phyloP scores from a whole-genome alignment of 805 yeast species.

The Wickerhamiella brachini region DNA sequence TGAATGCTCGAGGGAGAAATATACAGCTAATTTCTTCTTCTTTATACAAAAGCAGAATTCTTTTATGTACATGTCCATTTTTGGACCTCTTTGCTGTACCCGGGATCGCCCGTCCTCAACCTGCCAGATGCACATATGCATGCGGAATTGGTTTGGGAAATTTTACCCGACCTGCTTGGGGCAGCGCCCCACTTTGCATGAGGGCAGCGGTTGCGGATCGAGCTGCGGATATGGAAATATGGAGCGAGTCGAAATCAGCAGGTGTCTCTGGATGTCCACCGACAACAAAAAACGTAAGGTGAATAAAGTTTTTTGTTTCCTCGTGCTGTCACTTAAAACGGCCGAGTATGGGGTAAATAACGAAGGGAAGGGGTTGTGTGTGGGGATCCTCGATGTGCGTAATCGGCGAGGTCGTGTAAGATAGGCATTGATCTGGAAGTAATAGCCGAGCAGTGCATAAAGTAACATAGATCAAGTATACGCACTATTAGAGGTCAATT shows the following conservation, averaged over 20 bases:
- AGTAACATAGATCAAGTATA: too few relatives aligned
- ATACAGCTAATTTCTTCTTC: too few relatives aligned
- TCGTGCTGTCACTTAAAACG: background rate
- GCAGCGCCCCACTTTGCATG: background rate
- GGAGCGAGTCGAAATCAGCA: background rate
- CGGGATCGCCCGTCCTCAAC: background rate
- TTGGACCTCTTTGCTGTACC: background rate
- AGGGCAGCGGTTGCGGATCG: background rate
- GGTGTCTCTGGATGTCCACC: background rate
- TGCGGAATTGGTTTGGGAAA: background rate
- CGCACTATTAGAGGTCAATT: too few relatives aligned
- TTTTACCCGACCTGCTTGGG: background rate
- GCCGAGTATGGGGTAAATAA: background rate
- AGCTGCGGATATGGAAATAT: background rate
- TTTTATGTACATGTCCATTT: too few relatives aligned
- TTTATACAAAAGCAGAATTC: too few relatives aligned
- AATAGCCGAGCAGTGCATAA: background rate
- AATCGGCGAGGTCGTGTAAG: background rate
- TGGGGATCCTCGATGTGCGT: background rate
- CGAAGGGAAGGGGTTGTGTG: background rate
- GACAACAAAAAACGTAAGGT: background rate
- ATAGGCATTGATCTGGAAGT: background rate
- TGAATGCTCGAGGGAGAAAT: too few relatives aligned
- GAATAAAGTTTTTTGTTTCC: background rate
- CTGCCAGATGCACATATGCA: background rate